A percentile compares a stretch with the other conserved stretches of the same genome.
These are phyloP conservation scores for Calonectria henricotiae DNA, from an alignment of 2,329 filamentous ascomycete genomes.

Conservation along the genomic window DNA sequence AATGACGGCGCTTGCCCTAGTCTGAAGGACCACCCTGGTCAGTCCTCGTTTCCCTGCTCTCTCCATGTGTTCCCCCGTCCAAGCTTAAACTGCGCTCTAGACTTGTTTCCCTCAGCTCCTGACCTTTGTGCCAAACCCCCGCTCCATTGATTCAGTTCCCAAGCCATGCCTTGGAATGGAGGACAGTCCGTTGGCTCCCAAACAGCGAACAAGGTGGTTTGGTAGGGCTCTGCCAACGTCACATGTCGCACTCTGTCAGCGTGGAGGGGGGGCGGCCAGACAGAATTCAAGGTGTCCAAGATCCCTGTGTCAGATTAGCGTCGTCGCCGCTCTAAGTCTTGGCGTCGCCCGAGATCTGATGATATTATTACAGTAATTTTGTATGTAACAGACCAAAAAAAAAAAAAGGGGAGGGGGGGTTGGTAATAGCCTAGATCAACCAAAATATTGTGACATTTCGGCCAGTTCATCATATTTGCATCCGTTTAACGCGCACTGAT, in stretches of 20 bases:
- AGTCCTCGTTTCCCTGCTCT: constrained; percentile 5
- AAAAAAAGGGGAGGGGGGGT: neutral
- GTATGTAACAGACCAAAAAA: constrained; percentile 23
- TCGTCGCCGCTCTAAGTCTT: constrained; percentile 30
- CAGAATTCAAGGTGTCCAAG: constrained; percentile 22
- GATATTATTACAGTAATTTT: constrained; percentile 36
- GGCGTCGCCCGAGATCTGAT: constrained; percentile 26
- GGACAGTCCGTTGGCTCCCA: neutral
- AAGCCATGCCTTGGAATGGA: constrained; percentile 1
- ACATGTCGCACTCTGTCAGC: constrained; percentile 27
- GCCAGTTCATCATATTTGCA: neutral
- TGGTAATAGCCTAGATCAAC: constrained; percentile 10
- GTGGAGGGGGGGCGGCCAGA: constrained; percentile 1
- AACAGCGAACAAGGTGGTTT: neutral
- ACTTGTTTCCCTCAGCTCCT: neutral
- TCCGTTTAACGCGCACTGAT: constrained; percentile 11
- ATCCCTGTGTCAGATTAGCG: constrained; percentile 35
- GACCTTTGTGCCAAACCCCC: neutral
- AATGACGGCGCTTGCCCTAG: constrained; percentile 46
- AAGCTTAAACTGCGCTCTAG: constrained; percentile 1
- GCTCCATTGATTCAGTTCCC: neutral
- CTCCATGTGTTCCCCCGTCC: constrained; percentile 21
- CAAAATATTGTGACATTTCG: constrained; percentile 16
- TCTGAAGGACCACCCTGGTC: constrained; percentile 2
- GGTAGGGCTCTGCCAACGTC: constrained; percentile 8